Percentiles rank a stretch among this genome's conserved stretches.
phyloP scores from a whole-genome alignment of 129 eudicot species.

The Tagetes erecta region DNA sequence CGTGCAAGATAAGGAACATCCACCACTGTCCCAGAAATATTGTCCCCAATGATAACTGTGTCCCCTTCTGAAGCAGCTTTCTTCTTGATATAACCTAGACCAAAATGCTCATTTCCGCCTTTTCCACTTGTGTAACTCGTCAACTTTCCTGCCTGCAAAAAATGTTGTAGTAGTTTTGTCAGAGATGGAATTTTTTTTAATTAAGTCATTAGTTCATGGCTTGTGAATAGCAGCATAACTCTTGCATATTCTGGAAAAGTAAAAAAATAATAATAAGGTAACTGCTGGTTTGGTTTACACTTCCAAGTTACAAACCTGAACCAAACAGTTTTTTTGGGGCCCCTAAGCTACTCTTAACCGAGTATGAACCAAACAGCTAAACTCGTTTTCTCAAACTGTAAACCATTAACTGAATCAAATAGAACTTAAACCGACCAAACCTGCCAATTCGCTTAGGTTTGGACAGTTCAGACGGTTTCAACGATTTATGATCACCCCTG shows the following conservation, averaged over 20 bases:
- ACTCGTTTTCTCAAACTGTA: too few species aligned
- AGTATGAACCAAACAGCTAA: too few species aligned
- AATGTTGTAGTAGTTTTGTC: not conserved
- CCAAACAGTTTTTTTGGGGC: too few species aligned
- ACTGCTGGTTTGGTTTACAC: not conserved
- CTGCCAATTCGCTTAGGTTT: not conserved
- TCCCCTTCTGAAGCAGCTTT: slow-evolving; percentile 63
- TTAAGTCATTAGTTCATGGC: not conserved
- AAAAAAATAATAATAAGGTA: not conserved
- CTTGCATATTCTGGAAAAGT: too few species aligned
- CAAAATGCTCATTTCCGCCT: slow-evolving; percentile 56
- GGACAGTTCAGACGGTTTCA: not conserved
- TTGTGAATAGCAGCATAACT: not conserved
- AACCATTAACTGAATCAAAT: not conserved
- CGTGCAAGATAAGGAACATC: slow-evolving; percentile 68
- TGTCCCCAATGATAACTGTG: slow-evolving; percentile 52
- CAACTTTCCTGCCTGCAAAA: slow-evolving; percentile 72
- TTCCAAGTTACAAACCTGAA: not conserved
- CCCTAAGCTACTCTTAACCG: too few species aligned
- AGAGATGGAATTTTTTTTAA: not conserved
- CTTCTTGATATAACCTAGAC: slow-evolving; percentile 80
- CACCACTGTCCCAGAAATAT: slow-evolving; percentile 46
- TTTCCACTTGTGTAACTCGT: slow-evolving; percentile 67
- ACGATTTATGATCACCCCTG: not conserved
- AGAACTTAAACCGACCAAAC: not conserved